Base-by-base conservation (phyloP, 345 rosid genomes). In the Erucastrum elatum region DNA sequence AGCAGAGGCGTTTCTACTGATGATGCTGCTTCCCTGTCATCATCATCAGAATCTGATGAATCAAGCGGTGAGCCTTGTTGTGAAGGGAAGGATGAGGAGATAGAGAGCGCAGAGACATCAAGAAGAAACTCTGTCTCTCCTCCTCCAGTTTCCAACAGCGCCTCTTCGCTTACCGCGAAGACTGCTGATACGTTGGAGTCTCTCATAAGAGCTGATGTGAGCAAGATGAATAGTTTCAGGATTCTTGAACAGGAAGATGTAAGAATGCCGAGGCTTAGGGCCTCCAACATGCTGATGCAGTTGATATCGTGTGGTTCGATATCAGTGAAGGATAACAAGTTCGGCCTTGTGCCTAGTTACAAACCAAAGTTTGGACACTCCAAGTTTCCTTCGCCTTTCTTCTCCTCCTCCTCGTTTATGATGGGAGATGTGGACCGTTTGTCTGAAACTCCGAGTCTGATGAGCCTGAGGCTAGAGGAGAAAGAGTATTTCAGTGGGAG, bases 401-500 rank as follows among this genome's bases (percentile, higher is more conserved):
- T 89, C 84, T 87, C 97, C 83, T 87, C 97, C 41, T 85, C 85
- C 75, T 88, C 98, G 0, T 68, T 91, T 73, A 85, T 84, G 91
- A 25, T 88, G 58, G 91, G 99, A 66, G 97, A 95, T 81, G 87
- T 95, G 25, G 97, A 95, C 58, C 83, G 88, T 85, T 83, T 93
- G 25, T 85, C 98, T 0, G 96, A 93, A 75, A 91, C 92, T 77
- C 93, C 96, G 0, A 93, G 91, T 79, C 6, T 89, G 80, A 86
- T 87, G 90, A 81, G 90, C 55, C 34, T 90, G 82, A 86, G 93
- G 69, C 16, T 87, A 69, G 97, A 95, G 75, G 98, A 91, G 66
- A 95, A 93, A 77, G 98, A 93, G 34, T 91, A 95, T 75, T 93
- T 90, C 75, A 95, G 99, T 61, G 97, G 98, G 64, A 93, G 99